A percentile compares a stretch with the other conserved stretches of the same genome.
Conservation (phyloP, 2,329 filamentous ascomycete species). For the Cytospora leucostoma region DNA sequence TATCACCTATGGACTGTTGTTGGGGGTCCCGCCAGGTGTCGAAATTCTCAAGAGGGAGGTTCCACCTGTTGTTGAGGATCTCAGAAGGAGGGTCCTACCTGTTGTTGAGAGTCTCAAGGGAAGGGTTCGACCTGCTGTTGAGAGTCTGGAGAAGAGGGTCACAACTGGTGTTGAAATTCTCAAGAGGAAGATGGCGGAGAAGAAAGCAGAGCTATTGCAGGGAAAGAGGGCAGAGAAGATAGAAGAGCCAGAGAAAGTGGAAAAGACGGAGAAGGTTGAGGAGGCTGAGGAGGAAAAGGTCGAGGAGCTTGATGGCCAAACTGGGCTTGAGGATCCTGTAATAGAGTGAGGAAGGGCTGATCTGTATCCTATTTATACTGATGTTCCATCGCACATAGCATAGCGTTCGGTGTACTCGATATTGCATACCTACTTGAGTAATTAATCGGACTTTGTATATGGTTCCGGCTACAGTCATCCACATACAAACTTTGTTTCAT, state of each 20-base stretch:
- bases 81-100: not conserved
- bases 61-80: too few relatives aligned
- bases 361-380: constrained; percentile 5
- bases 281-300: not conserved
- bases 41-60: not conserved
- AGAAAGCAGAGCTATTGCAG: not conserved
- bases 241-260: not conserved
- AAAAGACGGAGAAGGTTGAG: not conserved
- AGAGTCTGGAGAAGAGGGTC: too few relatives aligned
- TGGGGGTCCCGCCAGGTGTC: not conserved
- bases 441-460: not conserved
- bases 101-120: not conserved
- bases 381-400: constrained; percentile 14
- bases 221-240: not conserved
- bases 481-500: too few relatives aligned
- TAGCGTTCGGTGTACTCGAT: constrained; percentile 9
- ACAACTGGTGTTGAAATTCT: too few relatives aligned
- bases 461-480: too few relatives aligned
- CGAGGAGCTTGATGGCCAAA: not conserved
- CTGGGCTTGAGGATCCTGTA: too few relatives aligned
- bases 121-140: too few relatives aligned
- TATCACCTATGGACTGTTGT: constrained; percentile 32
- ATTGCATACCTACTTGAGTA: not conserved
- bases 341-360: too few relatives aligned
- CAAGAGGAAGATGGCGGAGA: too few relatives aligned